Base-by-base conservation (phyloP, 352 stramenopile genomes). In the Elongisporangium undulatum region DNA sequence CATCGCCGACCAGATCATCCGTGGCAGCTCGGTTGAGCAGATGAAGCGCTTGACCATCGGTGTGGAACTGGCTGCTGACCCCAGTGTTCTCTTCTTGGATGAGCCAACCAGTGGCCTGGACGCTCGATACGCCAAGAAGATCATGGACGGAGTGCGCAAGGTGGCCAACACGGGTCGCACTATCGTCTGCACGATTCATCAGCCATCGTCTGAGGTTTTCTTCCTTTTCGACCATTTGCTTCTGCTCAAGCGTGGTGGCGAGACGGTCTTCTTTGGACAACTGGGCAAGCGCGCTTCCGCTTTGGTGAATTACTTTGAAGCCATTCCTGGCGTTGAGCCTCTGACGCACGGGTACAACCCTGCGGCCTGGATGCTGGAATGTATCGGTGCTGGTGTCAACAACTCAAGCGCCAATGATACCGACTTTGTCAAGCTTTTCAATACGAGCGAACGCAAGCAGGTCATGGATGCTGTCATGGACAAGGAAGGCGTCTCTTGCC, bases 361-460 rank as follows among this genome's bases (percentile, higher is more conserved):
- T 23, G 85, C 87, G 10, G 92, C 89, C 4, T 97, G 87, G 87
- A 95, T 97, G 77, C 69, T 97, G 6, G 74, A 89, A 39, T 71
- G 74, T 6, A 82, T 87, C 57, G 73, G 73, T 45, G 75, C 81
- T 51, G 79, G 71, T 48, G 62, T 79, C n/a, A 67, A 70, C 10
- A 26, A 85, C 63, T 59, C 29, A 58, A 67, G 67, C 16, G 24
- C 39, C 1, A 62, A 63, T 53, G 21, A 45, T n/a, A 61, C 41
- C 2, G 41, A 74, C 60, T 71, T 71, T 29, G 64, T 68, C 4
- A 20, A 62, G 2, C 58, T 49, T 24, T 68, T 71, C 50, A 67
- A 62, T 3, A 67, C 24, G 29, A 71, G 64, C 8, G 6, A 57
- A n/a, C 55, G 57, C 41, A 51, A 29, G 23, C 52, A 49, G 34